phyloP scores from a whole-genome alignment of 805 yeast species.

The Scheffersomyces ergatensis region DNA sequence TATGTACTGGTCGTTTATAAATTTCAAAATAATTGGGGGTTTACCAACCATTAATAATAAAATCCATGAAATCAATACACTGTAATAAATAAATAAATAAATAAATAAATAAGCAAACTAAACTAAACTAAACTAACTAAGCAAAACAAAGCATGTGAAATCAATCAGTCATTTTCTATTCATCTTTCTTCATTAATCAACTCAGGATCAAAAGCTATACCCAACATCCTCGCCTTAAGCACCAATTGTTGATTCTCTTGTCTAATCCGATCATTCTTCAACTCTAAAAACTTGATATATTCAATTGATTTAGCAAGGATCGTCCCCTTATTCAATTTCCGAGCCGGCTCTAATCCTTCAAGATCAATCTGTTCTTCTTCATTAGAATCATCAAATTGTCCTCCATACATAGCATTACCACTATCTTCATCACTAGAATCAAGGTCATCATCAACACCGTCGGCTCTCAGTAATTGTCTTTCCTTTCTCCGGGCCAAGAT shows the following conservation, averaged over 20 bases:
- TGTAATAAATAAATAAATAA: too few species aligned
- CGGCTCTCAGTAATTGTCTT: constrained; percentile 7
- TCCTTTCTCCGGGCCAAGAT: constrained; percentile 23
- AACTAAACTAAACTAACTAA: too few species aligned
- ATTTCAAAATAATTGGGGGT: too few species aligned
- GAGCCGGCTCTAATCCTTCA: constrained; percentile 75
- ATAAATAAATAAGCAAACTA: too few species aligned
- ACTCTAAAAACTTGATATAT: constrained; percentile 71
- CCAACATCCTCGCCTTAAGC: constrained; percentile 34
- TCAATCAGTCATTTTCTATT: neutral
- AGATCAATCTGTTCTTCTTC: constrained; percentile 38
- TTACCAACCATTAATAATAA: too few species aligned
- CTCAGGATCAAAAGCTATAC: constrained; percentile 15
- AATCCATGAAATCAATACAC: too few species aligned
- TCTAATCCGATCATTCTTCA: constrained; percentile 49
- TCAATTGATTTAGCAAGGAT: constrained; percentile 77
- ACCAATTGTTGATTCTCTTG: constrained; percentile 52
- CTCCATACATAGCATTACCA: constrained; percentile 1
- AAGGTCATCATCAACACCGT: constrained; percentile 6
- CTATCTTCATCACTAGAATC: constrained; percentile 10
- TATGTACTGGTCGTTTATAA: too few species aligned
- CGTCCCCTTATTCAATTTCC: constrained; percentile 74
- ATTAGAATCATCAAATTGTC: neutral
- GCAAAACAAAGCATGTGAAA: too few species aligned
- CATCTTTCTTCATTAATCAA: constrained; percentile 1